phyloP scores from a whole-genome alignment of 2,329 filamentous ascomycete genomes.

The Ceratocystis papillata region DNA sequence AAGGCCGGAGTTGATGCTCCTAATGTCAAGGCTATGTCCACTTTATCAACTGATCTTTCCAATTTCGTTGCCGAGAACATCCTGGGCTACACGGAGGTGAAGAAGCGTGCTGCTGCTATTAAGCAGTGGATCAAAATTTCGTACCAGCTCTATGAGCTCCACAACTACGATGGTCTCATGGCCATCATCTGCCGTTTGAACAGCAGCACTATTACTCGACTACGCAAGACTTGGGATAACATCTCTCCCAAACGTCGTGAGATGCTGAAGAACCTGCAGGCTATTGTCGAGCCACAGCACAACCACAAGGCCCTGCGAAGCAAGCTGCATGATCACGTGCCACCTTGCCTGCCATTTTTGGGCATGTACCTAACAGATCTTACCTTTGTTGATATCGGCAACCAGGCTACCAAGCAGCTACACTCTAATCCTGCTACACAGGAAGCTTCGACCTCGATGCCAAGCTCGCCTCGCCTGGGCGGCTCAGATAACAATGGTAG shows the following conservation, averaged over 20 bases:
- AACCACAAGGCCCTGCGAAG: slow-evolving; percentile 83
- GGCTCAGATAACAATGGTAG: slow-evolving; percentile 30
- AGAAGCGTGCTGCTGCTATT: slow-evolving; percentile 80
- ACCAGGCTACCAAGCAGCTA: slow-evolving; percentile 72
- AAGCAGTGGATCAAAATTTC: slow-evolving; percentile 99
- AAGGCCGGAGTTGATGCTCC: slow-evolving; percentile 65
- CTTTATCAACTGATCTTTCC: slow-evolving; percentile 80
- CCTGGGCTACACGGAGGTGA: slow-evolving; percentile 74
- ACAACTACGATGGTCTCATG: slow-evolving; percentile 96
- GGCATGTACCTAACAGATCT: slow-evolving; percentile 94
- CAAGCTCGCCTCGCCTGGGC: slow-evolving; percentile 36
- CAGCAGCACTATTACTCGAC: slow-evolving; percentile 76
- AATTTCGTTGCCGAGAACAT: slow-evolving; percentile 92
- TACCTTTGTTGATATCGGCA: slow-evolving; percentile 91
- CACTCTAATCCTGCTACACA: slow-evolving; percentile 33
- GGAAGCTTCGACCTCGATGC: slow-evolving; percentile 45
- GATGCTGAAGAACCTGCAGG: slow-evolving; percentile 64
- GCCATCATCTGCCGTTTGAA: slow-evolving; percentile 92
- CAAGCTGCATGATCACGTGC: slow-evolving; percentile 72
- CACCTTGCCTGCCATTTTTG: slow-evolving; percentile 87
- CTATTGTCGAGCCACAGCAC: slow-evolving; percentile 77
- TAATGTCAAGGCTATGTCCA: slow-evolving; percentile 90
- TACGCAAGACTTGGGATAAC: slow-evolving; percentile 85
- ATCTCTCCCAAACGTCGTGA: slow-evolving; percentile 76
- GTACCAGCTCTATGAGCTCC: slow-evolving; percentile 70